Conservation (phyloP, 108 stramenopile genomes). For the Nannochloropsis granulata region DNA sequence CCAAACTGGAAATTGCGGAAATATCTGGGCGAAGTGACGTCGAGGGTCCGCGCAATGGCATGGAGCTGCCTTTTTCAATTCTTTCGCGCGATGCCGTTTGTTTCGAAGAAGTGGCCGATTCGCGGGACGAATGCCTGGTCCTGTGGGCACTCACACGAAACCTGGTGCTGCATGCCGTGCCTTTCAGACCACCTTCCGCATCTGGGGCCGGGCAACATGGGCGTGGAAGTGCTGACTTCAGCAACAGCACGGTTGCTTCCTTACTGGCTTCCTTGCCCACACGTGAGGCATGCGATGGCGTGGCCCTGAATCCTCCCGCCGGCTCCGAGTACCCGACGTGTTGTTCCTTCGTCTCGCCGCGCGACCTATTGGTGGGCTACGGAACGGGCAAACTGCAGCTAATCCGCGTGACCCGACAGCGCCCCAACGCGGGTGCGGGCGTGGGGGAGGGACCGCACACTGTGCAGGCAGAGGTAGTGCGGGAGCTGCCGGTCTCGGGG, state of each 20-base stretch:
- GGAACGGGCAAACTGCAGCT: background rate
- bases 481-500: background rate
- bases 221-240: background rate
- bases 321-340: background rate
- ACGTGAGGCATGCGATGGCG: background rate
- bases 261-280: background rate
- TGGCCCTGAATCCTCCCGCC: background rate
- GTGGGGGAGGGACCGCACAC: background rate
- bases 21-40: background rate
- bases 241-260: background rate
- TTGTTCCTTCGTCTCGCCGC: background rate
- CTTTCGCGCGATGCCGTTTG: background rate
- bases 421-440: background rate
- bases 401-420: background rate
- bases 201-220: background rate
- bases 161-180: background rate
- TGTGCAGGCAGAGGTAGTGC: background rate
- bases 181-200: background rate
- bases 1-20: background rate
- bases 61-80: background rate
- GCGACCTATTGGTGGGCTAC: background rate
- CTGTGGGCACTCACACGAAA: background rate
- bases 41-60: background rate
- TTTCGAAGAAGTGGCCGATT: background rate
- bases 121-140: background rate